phyloP scores from a whole-genome alignment of 441 rosid species.

The Raphanus hybrid region DNA sequence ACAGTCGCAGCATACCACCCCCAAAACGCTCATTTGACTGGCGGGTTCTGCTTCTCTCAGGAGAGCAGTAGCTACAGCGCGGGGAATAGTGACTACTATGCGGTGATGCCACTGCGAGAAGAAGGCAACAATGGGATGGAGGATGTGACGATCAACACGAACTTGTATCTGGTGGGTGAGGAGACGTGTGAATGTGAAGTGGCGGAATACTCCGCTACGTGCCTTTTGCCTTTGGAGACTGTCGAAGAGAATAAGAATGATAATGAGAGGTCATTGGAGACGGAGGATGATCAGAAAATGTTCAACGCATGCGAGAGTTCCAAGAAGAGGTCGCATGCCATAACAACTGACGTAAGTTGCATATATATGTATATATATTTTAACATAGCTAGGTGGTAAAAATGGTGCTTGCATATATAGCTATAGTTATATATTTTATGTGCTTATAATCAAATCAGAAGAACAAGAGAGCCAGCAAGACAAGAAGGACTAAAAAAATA shows the following conservation, averaged over 20 bases:
- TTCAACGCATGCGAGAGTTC: constrained; percentile 43
- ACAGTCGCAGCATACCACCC: constrained; percentile 34
- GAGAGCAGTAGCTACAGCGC: constrained; percentile 42
- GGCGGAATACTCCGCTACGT: constrained; percentile 31
- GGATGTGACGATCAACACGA: constrained; percentile 44
- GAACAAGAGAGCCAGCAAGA: constrained; percentile 54
- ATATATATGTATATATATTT: background rate
- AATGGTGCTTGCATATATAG: background rate
- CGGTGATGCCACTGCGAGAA: constrained; percentile 26
- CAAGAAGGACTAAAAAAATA: constrained; percentile 49
- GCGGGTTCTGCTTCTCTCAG: constrained; percentile 42
- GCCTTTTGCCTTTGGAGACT: constrained; percentile 27
- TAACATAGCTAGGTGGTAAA: background rate
- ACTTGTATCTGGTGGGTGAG: constrained; percentile 50
- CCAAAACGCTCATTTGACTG: constrained; percentile 21
- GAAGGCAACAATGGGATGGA: constrained; percentile 42
- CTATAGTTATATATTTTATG: background rate
- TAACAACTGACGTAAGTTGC: constrained; percentile 55
- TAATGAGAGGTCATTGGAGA: constrained; percentile 23
- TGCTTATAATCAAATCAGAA: constrained; percentile 45
- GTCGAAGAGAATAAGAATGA: constrained; percentile 29
- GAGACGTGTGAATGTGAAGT: constrained; percentile 45
- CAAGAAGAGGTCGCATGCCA: constrained; percentile 57
- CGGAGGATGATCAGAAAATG: constrained; percentile 34
- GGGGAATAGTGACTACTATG: constrained; percentile 37